phyloP scores from a whole-genome alignment of 352 stramenopile genomes.

The Pythium vanterpoolii region DNA sequence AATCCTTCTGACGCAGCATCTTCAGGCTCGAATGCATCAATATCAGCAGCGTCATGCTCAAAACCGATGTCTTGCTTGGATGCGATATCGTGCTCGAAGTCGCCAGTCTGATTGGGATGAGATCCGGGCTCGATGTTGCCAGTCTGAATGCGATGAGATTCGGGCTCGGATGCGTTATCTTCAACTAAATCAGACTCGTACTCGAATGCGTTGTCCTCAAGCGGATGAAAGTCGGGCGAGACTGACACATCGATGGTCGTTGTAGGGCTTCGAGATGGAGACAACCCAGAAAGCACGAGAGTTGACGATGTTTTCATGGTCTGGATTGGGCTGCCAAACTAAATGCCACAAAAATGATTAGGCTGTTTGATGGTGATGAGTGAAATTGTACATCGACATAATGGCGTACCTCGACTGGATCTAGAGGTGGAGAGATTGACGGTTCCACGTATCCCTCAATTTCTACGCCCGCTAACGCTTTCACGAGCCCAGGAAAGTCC shows the following conservation, averaged over 20 bases:
- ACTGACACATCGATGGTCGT: slow-evolving; percentile 5
- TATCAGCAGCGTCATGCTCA: neutral
- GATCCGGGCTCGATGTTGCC: neutral
- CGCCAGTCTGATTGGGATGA: neutral
- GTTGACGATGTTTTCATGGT: slow-evolving; percentile 20
- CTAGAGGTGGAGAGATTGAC: neutral
- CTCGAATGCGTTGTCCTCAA: neutral
- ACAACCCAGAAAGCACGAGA: slow-evolving; percentile 3
- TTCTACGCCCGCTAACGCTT: slow-evolving; percentile 22
- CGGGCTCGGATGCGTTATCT: neutral
- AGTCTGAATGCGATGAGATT: neutral
- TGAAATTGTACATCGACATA: neutral
- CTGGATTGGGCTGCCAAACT: slow-evolving; percentile 26
- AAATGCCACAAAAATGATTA: neutral
- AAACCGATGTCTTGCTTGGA: neutral
- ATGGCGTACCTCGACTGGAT: slow-evolving; percentile 10
- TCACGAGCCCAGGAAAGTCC: slow-evolving; percentile 26
- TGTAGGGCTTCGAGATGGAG: slow-evolving; percentile 6
- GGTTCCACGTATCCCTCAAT: slow-evolving; percentile 22
- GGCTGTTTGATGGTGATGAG: neutral
- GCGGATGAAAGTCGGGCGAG: neutral
- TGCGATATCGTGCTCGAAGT: neutral
- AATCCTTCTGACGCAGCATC: neutral
- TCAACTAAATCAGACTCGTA: neutral
- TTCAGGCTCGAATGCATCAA: neutral